Evolutionary conservation across 2,329 filamentous ascomycete species (phyloP).

Genomic region (Penicillium oxalicum): DNA sequence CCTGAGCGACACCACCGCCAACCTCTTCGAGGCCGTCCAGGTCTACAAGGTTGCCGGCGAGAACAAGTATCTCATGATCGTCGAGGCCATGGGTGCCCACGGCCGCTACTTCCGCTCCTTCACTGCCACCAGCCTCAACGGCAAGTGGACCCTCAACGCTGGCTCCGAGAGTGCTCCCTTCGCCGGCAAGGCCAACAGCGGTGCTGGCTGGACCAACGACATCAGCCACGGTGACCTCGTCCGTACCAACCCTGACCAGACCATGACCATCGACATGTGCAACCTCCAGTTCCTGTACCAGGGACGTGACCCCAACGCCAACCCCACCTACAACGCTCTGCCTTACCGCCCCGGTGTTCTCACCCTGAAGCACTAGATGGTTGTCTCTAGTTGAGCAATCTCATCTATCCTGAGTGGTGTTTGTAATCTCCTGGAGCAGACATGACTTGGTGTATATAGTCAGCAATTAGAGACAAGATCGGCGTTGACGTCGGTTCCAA

Average conservation of each 20-base stretch:
- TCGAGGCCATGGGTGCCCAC: constrained; percentile 53
- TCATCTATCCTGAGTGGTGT: not conserved
- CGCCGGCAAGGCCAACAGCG: constrained; percentile 61
- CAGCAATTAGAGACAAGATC: too few relatives aligned
- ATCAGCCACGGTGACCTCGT: constrained; percentile 62
- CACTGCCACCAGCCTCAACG: constrained; percentile 53
- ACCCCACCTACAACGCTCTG: constrained; percentile 45
- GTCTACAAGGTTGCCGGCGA: constrained; percentile 56
- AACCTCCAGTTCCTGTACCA: constrained; percentile 62
- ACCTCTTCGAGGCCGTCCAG: constrained; percentile 61
- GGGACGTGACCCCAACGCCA: constrained; percentile 44
- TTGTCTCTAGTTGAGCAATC: not conserved
- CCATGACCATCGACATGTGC: constrained; percentile 57
- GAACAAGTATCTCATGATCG: constrained; percentile 60
- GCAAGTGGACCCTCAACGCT: constrained; percentile 55
- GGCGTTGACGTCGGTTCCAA: too few relatives aligned
- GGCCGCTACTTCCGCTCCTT: constrained; percentile 64
- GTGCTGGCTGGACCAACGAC: constrained; percentile 60
- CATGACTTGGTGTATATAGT: too few relatives aligned
- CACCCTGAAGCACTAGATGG: constrained; percentile 36
- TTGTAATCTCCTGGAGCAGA: too few relatives aligned
- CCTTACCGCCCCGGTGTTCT: constrained; percentile 54
- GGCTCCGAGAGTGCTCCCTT: constrained; percentile 54
- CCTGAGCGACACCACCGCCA: constrained; percentile 49
- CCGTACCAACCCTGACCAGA: constrained; percentile 54